Percentiles rank a stretch among this genome's conserved stretches.
Conservation (phyloP, 306 rosid species). For the Luffa acutangula region DNA sequence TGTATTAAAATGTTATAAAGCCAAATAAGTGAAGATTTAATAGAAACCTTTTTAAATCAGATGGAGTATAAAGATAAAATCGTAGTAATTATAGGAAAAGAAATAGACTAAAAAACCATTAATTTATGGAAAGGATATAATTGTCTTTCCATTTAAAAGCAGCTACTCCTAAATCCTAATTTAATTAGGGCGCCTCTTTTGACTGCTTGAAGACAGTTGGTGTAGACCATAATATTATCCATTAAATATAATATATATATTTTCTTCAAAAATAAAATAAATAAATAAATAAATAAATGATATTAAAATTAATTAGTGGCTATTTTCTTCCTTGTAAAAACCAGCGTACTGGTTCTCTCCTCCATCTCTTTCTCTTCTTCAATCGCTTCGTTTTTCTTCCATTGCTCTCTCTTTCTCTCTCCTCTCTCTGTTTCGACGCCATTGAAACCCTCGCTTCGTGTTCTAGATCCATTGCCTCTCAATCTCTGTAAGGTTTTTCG, state of each 20-base stretch:
- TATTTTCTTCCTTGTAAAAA: constrained; percentile 16
- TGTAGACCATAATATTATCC: not conserved
- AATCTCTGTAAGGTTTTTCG: not conserved
- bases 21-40: too few species aligned
- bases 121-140: not conserved
- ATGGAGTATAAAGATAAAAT: too few species aligned
- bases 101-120: not conserved
- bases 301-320: constrained; percentile 2
- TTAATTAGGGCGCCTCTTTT: not conserved
- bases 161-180: not conserved
- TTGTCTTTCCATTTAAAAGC: not conserved
- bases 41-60: too few species aligned
- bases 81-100: not conserved
- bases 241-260: not conserved
- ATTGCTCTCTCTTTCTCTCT: not conserved
- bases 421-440: constrained; percentile 12
- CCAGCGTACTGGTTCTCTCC: not conserved
- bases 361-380: not conserved
- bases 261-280: not conserved
- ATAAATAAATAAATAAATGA: not conserved
- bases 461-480: not conserved
- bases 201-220: not conserved
- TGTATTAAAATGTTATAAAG: too few species aligned
- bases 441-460: constrained; percentile 14
- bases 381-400: not conserved